Base-by-base conservation (phyloP, 1,139 yeast species). In the Geotrichum aggregatum region DNA sequence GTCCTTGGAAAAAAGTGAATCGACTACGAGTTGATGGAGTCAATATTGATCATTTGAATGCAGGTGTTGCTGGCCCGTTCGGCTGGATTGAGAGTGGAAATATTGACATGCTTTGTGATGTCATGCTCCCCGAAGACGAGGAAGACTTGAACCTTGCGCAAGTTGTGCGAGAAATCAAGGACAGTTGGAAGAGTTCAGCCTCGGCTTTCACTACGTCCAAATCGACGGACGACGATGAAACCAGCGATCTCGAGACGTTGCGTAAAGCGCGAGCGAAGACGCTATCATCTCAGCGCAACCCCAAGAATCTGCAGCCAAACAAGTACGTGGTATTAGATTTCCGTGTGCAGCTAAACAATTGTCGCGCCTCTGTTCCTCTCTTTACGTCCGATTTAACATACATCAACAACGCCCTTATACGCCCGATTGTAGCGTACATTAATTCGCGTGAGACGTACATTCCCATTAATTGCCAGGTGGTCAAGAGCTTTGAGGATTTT, bases 401-500 rank as follows among this genome's bases (percentile, higher is more conserved):
- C 62, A 80, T 89, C 60, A 92, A 92, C 69, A 87, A 85, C 66
- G 98, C 98, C 0, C 75, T 92, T 51, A 85, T 92, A 52, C 75
- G 96, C 58, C 98, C 98, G 0, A 91, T 92, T 65, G 96, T 92
- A 28, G 98, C 94, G 0, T 92, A 91, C 68, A 91, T 92, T 65
- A 92, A 92, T 67, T 84, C 95, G 34, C 79, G 86, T 57, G 85
- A 87, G 63, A 88, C 98, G 0, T 86, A 84, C 61, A 91, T 92
- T 58, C 97, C 96, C 47, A 82, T 92, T 56, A 77, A 83, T 58
- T 88, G 96, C 64, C 79, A 91, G 4, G 81, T 92, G n/a, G 84
- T 85, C 44, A 92, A 92, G 66, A 78, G 80, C 49, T 71, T 88
- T 28, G 73, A 75, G 35, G 98, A 92, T 64, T 92, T 92, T 65